Evolutionary conservation across 768 basidiomycete species (phyloP).

Genomic region (Tricholoma sp.): DNA sequence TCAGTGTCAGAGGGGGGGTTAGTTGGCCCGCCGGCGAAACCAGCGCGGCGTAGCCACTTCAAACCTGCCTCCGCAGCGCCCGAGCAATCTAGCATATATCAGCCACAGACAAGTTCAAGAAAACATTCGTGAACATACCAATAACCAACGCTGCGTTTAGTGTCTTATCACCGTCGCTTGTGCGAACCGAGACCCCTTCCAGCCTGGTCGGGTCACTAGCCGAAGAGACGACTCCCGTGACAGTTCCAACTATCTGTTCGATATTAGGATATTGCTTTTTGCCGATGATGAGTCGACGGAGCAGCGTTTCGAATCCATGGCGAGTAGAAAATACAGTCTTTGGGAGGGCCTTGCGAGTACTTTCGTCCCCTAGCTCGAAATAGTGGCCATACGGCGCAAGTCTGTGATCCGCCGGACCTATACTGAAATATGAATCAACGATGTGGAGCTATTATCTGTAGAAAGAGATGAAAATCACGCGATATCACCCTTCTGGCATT

Average conservation of each 20-base stretch:
- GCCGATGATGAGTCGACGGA: constrained; percentile 21
- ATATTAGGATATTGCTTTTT: constrained; percentile 18
- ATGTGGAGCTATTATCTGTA: not conserved
- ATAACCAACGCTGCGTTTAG: not conserved
- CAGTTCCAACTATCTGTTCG: constrained; percentile 19
- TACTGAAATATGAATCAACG: not conserved
- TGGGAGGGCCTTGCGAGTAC: constrained; percentile 10
- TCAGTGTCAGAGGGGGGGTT: not conserved
- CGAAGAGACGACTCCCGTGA: constrained; percentile 18
- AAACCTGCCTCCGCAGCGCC: constrained; percentile 22
- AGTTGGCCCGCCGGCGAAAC: constrained; percentile 14
- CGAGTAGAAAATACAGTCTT: constrained; percentile 18
- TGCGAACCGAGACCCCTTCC: constrained; percentile 9
- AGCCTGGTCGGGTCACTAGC: constrained; percentile 8
- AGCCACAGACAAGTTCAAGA: not conserved
- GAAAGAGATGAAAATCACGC: not conserved
- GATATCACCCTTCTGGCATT: not conserved
- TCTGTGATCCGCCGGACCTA: constrained; percentile 14
- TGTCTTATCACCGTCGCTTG: not conserved
- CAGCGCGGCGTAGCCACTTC: constrained; percentile 20
- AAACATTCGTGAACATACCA: not conserved
- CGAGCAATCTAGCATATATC: constrained; percentile 23
- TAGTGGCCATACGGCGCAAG: constrained; percentile 9
- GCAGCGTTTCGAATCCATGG: constrained; percentile 23
- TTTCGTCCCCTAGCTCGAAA: constrained; percentile 7